phyloP scores from a whole-genome alignment of 2,329 filamentous ascomycete genomes.

The Stromatinia cepivora region DNA sequence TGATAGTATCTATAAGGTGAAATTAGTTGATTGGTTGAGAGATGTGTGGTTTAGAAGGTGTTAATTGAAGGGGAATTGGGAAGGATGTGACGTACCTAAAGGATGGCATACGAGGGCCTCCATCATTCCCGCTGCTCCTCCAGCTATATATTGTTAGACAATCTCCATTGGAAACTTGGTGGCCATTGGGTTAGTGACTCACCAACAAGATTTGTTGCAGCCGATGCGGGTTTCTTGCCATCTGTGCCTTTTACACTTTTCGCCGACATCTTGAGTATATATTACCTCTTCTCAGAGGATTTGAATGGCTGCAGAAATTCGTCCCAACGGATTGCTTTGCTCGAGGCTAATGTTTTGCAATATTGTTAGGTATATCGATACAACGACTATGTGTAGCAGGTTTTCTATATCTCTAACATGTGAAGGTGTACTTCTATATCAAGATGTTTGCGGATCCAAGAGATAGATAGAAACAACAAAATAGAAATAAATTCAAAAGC shows the following conservation, averaged over 20 bases:
- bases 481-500: background rate
- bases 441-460: background rate
- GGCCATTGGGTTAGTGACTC: conserved; percentile 34
- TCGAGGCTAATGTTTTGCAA: background rate
- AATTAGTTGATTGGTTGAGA: background rate
- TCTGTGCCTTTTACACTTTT: conserved; percentile 56
- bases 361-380: background rate
- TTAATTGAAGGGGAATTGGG: background rate
- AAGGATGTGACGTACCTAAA: conserved; percentile 59
- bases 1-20: conserved; percentile 76
- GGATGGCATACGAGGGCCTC: conserved; percentile 96
- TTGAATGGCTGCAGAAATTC: background rate
- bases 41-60: background rate
- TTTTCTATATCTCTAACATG: background rate
- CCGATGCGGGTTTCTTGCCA: conserved; percentile 76
- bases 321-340: background rate
- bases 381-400: background rate
- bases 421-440: conserved; percentile 8
- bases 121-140: conserved; percentile 98
- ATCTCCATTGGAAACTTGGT: conserved; percentile 16
- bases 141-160: conserved; percentile 58
- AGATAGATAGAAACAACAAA: background rate
- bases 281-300: background rate
- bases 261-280: conserved; percentile 53
- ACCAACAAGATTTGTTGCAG: conserved; percentile 90